phyloP scores from a whole-genome alignment of 768 basidiomycete genomes.

The Naganishia kalamii region DNA sequence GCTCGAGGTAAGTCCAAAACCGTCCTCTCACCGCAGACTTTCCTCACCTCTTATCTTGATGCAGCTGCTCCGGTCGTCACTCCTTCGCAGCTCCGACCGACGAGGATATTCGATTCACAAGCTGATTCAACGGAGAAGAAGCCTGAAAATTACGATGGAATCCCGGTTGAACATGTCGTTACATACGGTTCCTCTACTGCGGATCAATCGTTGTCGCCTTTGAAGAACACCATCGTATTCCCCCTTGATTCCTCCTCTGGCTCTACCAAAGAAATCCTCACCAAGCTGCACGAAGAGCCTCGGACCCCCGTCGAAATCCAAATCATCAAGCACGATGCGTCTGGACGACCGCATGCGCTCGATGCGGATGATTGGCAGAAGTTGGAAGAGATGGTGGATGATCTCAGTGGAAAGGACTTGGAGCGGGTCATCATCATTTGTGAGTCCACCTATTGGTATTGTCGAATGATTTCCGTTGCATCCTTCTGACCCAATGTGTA shows the following conservation, averaged over 20 bases:
- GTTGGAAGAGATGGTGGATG: neutral
- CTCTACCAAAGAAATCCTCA: neutral
- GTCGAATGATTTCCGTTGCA: too few relatives aligned
- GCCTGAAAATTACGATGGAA: neutral
- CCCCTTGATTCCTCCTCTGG: neutral
- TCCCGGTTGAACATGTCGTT: neutral
- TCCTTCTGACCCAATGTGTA: neutral
- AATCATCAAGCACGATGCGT: neutral
- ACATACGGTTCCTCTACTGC: neutral
- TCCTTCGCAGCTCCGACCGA: neutral
- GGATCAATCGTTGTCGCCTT: neutral
- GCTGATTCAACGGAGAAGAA: too few relatives aligned
- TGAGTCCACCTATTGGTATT: neutral
- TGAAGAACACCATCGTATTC: slow-evolving; percentile 1
- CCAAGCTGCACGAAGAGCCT: neutral
- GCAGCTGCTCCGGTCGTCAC: neutral
- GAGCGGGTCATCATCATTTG: neutral
- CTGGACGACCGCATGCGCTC: neutral
- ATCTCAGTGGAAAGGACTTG: neutral
- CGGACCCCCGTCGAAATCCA: neutral
- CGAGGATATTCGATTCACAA: neutral
- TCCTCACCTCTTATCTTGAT: neutral
- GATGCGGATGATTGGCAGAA: neutral
- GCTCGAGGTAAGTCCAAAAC: neutral
- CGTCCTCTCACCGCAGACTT: too few relatives aligned